Evolutionary conservation across 2,329 filamentous ascomycete genomes (phyloP).

Genomic region (Cercospora brassicicola): DNA sequence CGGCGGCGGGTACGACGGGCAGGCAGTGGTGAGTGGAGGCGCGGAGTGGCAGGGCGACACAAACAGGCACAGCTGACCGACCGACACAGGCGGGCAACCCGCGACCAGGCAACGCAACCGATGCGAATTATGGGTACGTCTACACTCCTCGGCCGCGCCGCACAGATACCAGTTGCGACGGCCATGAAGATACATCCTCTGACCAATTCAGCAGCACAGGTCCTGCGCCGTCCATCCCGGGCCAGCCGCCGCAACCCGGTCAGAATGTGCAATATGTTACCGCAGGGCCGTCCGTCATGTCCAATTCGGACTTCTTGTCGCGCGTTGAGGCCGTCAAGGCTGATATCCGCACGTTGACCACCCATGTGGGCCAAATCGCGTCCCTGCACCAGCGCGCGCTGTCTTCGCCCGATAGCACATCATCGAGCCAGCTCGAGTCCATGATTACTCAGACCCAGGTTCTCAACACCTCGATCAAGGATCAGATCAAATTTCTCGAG

Average conservation of each 20-base stretch:
- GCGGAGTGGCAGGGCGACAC: not conserved
- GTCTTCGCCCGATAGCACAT: constrained; percentile 59
- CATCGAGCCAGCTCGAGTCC: constrained; percentile 61
- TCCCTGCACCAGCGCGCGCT: constrained; percentile 71
- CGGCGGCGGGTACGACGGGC: constrained; percentile 34
- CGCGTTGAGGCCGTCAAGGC: constrained; percentile 67
- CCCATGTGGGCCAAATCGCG: constrained; percentile 66
- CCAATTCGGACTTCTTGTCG: constrained; percentile 66
- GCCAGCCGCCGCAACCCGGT: constrained; percentile 56
- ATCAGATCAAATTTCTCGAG: constrained; percentile 75
- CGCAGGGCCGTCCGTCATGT: constrained; percentile 49
- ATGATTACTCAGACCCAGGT: constrained; percentile 69
- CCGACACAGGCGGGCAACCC: constrained; percentile 4
- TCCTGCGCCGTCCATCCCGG: constrained; percentile 29
- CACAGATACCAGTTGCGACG: not conserved
- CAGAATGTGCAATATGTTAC: constrained; percentile 46
- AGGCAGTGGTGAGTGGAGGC: constrained; percentile 15
- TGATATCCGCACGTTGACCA: constrained; percentile 67
- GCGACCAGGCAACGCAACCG: constrained; percentile 7
- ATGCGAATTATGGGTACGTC: constrained; percentile 7
- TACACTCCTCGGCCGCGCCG: not conserved
- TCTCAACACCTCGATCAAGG: constrained; percentile 72
- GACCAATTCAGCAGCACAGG: constrained; percentile 14
- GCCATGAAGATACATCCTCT: not conserved
- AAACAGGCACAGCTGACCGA: constrained; percentile 6